A percentile compares a stretch with the other conserved stretches of the same genome.
phyloP scores from a whole-genome alignment of 306 rosid genomes.

The Vachellia collinsii region DNA sequence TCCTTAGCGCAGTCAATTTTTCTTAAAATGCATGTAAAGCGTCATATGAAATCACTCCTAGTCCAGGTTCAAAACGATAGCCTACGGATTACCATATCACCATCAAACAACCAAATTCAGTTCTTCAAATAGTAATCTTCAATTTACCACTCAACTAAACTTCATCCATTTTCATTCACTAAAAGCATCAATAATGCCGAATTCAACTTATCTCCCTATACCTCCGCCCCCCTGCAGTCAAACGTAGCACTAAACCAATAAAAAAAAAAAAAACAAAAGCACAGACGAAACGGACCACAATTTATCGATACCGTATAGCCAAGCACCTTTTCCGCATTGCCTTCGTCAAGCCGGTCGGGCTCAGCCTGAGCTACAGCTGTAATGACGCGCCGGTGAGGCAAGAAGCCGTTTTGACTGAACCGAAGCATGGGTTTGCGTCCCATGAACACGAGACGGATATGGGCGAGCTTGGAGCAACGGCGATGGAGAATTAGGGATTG shows the following conservation, averaged over 20 bases:
- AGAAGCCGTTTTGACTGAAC: constrained; percentile 10
- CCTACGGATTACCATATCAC: background rate
- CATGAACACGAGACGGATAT: background rate
- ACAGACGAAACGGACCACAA: background rate
- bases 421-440: constrained; percentile 3
- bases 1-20: background rate
- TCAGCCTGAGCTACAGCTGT: constrained; percentile 26
- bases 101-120: background rate
- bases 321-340: constrained; percentile 18
- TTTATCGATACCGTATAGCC: background rate
- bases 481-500: constrained; percentile 30
- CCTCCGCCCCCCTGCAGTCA: background rate
- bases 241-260: background rate
- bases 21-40: background rate
- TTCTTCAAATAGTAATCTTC: background rate
- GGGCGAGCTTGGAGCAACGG: background rate
- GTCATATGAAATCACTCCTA: background rate
- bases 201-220: background rate
- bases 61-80: background rate
- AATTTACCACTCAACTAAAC: background rate
- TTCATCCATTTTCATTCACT: background rate
- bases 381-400: constrained; percentile 28
- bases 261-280: background rate
- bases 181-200: background rate
- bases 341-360: constrained; percentile 18